A percentile compares a stretch with the other conserved stretches of the same genome.
Evolutionary conservation across 345 rosid species (phyloP).

Genomic region (Gossypium mustelinum): DNA sequence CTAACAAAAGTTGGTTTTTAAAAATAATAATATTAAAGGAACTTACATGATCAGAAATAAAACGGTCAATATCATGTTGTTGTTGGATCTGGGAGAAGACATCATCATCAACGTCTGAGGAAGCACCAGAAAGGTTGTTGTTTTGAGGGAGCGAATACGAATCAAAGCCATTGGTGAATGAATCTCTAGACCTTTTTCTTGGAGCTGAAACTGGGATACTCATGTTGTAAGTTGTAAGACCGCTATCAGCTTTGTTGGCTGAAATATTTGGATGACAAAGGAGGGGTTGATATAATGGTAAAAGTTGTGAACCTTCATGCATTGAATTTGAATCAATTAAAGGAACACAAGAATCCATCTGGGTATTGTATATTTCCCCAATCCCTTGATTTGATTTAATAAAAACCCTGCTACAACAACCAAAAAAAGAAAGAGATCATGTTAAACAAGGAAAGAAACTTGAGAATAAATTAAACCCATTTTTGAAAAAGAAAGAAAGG

Average conservation of each 20-base stretch:
- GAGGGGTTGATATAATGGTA: slow-evolving; percentile 29
- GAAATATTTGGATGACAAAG: slow-evolving; percentile 29
- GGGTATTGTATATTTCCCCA: slow-evolving; percentile 25
- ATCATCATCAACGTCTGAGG: slow-evolving; percentile 31
- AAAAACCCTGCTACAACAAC: slow-evolving; percentile 36
- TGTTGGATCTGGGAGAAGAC: slow-evolving; percentile 48
- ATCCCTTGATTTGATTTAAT: slow-evolving; percentile 34
- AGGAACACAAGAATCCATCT: slow-evolving; percentile 34
- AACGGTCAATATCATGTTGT: slow-evolving; percentile 50
- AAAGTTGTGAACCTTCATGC: slow-evolving; percentile 23
- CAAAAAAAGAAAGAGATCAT: neutral
- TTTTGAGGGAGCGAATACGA: slow-evolving; percentile 31
- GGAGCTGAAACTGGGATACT: slow-evolving; percentile 22
- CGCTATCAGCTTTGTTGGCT: slow-evolving; percentile 45
- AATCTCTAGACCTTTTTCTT: slow-evolving; percentile 46
- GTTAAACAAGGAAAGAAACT: neutral
- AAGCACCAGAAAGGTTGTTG: slow-evolving; percentile 28
- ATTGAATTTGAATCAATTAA: slow-evolving; percentile 20
- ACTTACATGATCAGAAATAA: slow-evolving; percentile 48
- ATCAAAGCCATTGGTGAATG: slow-evolving; percentile 28
- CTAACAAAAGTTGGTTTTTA: neutral
- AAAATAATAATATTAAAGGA: neutral
- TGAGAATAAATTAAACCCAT: neutral
- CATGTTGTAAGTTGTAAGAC: slow-evolving; percentile 42
- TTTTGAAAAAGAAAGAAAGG: neutral